Evolutionary conservation across 768 basidiomycete genomes (phyloP).

Genomic region (Mycena floridula): DNA sequence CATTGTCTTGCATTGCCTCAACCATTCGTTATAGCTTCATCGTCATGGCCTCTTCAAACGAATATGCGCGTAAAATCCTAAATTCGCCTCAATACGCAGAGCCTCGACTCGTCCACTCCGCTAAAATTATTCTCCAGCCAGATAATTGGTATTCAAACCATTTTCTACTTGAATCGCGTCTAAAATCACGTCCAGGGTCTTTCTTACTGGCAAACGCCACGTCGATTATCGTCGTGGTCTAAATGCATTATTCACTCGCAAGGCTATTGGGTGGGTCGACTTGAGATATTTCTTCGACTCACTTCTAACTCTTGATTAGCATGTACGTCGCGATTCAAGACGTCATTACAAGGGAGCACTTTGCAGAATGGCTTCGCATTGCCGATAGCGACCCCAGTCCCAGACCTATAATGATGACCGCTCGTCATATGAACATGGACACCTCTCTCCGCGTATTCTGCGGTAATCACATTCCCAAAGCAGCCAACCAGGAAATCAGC

Average conservation of each 20-base stretch:
- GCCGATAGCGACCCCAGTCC: slow-evolving; percentile 36
- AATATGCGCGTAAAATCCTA: slow-evolving; percentile 90
- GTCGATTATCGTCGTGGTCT: slow-evolving; percentile 90
- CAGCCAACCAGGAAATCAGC: slow-evolving; percentile 38
- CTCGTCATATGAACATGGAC: slow-evolving; percentile 94
- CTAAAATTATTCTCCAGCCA: slow-evolving; percentile 75
- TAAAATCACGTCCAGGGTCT: slow-evolving; percentile 63
- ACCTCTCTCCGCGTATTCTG: slow-evolving; percentile 96
- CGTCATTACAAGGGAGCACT: background rate
- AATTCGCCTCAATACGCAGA: slow-evolving; percentile 92
- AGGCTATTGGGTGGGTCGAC: slow-evolving; percentile 37
- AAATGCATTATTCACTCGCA: slow-evolving; percentile 84
- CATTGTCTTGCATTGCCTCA: slow-evolving; percentile 3
- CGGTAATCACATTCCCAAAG: slow-evolving; percentile 81
- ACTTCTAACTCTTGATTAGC: background rate
- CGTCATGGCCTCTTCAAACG: slow-evolving; percentile 94
- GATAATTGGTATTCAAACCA: slow-evolving; percentile 70
- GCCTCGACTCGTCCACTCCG: slow-evolving; percentile 90
- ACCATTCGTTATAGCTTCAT: slow-evolving; percentile 71
- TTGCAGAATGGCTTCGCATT: background rate
- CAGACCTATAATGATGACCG: slow-evolving; percentile 87
- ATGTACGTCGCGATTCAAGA: background rate
- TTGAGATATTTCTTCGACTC: too few species aligned
- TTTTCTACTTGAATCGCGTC: background rate
- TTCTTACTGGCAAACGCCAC: slow-evolving; percentile 89